phyloP scores from a whole-genome alignment of 2,329 filamentous ascomycete species.

The Clonostachys rosea region DNA sequence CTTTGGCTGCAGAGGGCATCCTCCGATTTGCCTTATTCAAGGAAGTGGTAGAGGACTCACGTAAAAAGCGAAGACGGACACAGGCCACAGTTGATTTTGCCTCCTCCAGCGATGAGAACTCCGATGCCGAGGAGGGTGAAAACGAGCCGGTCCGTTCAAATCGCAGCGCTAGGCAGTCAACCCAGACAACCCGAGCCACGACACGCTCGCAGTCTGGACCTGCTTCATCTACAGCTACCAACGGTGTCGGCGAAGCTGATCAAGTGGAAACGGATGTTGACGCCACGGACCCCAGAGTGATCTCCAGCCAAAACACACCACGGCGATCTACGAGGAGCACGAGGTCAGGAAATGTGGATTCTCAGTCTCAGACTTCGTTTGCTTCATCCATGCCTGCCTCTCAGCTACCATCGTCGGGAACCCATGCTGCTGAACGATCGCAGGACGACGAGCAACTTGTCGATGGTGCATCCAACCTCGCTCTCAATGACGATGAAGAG shows the following conservation, averaged over 20 bases:
- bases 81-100: conserved; percentile 48
- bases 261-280: conserved; percentile 45
- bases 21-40: conserved; percentile 96
- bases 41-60: conserved; percentile 76
- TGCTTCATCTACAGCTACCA: background rate
- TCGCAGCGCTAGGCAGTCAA: conserved; percentile 25
- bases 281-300: conserved; percentile 25
- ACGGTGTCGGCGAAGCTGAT: conserved; percentile 20
- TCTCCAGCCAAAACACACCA: conserved; percentile 26
- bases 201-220: conserved; percentile 6
- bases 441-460: conserved; percentile 37
- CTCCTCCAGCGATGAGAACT: conserved; percentile 54
- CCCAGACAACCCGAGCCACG: conserved; percentile 21
- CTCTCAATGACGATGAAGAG: conserved; percentile 23
- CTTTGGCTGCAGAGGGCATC: conserved; percentile 81
- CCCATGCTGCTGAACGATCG: too few relatives aligned
- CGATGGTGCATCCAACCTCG: conserved; percentile 32
- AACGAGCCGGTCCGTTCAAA: conserved; percentile 56
- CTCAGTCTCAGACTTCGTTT: conserved; percentile 55
- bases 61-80: conserved; percentile 77
- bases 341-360: conserved; percentile 26
- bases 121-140: conserved; percentile 57
- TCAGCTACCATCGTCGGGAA: conserved; percentile 43
- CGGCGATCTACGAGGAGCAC: conserved; percentile 31
- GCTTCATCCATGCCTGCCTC: conserved; percentile 78